Percentiles rank a stretch among this genome's conserved stretches.
These are phyloP conservation scores for Xylaria curta DNA, from an alignment of 495 filamentous ascomycete genomes.

Conservation along the genomic window DNA sequence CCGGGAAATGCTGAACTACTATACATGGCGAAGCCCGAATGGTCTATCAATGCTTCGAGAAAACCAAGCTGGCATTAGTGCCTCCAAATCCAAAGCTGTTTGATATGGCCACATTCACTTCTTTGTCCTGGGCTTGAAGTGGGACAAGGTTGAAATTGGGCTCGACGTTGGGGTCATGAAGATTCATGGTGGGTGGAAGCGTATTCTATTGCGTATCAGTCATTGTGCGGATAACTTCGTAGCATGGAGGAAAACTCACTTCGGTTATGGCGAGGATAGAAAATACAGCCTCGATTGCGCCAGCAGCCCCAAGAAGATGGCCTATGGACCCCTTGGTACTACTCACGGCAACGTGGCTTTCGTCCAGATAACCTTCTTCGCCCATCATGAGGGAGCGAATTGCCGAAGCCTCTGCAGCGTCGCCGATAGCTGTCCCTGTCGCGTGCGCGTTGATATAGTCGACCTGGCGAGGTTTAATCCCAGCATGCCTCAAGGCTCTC, in stretches of 20 bases:
- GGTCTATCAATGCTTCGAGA: slow-evolving; percentile 54
- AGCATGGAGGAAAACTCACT: slow-evolving; percentile 55
- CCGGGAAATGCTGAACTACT: background rate
- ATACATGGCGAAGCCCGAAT: background rate
- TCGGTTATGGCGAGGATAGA: slow-evolving; percentile 77
- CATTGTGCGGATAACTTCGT: background rate
- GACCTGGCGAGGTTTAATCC: slow-evolving; percentile 68
- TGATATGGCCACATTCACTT: slow-evolving; percentile 77
- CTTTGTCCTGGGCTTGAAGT: slow-evolving; percentile 67
- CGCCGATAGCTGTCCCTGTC: slow-evolving; percentile 83
- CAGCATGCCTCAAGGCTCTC: slow-evolving; percentile 76
- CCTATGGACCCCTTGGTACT: slow-evolving; percentile 94
- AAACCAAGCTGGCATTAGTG: slow-evolving; percentile 91
- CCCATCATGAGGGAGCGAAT: slow-evolving; percentile 81
- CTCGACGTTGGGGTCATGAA: slow-evolving; percentile 69
- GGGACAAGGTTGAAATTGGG: slow-evolving; percentile 91
- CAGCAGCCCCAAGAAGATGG: slow-evolving; percentile 89
- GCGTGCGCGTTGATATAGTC: slow-evolving; percentile 98
- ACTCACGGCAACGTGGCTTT: slow-evolving; percentile 78
- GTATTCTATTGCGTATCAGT: slow-evolving; percentile 61
- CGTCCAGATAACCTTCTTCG: slow-evolving; percentile 65
- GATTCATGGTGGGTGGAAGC: slow-evolving; percentile 87
- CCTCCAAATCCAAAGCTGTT: slow-evolving; percentile 99
- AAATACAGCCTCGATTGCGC: slow-evolving; percentile 87
- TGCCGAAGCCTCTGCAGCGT: slow-evolving; percentile 85